A percentile compares a stretch with the other conserved stretches of the same genome.
Evolutionary conservation across 2,329 filamentous ascomycete species (phyloP).

Genomic region (Epichloe coenophiala): DNA sequence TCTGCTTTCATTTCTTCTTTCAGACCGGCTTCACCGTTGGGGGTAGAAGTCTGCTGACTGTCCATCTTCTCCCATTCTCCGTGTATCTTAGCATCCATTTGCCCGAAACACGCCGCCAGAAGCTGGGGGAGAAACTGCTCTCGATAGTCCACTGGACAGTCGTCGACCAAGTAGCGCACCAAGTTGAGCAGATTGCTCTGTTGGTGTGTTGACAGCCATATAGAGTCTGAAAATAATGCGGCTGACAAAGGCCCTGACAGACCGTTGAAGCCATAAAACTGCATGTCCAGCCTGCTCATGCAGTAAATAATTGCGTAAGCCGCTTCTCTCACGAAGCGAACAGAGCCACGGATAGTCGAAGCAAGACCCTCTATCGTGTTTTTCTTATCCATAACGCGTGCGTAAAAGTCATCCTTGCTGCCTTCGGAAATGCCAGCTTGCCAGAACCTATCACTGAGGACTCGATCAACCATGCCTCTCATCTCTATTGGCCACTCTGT

Average conservation of each 20-base stretch:
- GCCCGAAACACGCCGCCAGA: constrained; percentile 66
- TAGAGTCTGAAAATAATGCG: constrained; percentile 71
- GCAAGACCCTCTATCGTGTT: constrained; percentile 84
- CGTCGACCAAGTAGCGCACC: constrained; percentile 76
- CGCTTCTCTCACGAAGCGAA: constrained; percentile 81
- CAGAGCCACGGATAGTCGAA: constrained; percentile 78
- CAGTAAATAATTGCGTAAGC: constrained; percentile 92
- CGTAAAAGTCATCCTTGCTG: constrained; percentile 93
- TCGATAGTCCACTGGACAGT: constrained; percentile 71
- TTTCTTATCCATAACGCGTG: constrained; percentile 78
- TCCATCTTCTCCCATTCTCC: constrained; percentile 75
- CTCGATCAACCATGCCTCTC: constrained; percentile 61
- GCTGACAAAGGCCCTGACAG: constrained; percentile 72
- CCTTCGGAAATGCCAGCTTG: constrained; percentile 93
- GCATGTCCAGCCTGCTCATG: constrained; percentile 72
- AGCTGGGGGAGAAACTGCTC: constrained; percentile 75
- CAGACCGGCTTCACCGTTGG: constrained; percentile 60
- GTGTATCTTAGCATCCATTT: constrained; percentile 78
- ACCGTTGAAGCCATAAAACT: constrained; percentile 83
- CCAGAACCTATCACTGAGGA: constrained; percentile 94
- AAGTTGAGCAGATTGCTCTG: constrained; percentile 87
- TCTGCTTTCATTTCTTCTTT: constrained; percentile 97
- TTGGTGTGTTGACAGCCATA: constrained; percentile 79
- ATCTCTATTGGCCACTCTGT: constrained; percentile 60
- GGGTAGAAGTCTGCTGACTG: constrained; percentile 43